Evolutionary conservation across 768 basidiomycete species (phyloP).

Genomic region (Multifurca ochricompacta): DNA sequence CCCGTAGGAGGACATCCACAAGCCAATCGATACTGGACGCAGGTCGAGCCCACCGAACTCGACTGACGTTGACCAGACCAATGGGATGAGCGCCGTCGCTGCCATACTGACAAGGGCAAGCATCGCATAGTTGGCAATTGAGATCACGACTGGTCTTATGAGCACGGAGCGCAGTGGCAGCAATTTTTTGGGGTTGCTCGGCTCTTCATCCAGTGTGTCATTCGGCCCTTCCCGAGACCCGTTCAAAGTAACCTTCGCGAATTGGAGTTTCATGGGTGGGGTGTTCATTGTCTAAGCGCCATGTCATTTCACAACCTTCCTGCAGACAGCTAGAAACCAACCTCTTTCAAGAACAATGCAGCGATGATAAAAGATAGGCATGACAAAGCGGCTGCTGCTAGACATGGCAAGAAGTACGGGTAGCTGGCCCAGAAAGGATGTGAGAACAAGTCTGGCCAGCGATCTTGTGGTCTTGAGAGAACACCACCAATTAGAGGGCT

Average conservation of each 20-base stretch:
- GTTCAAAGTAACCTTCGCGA: neutral
- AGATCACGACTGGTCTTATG: slow-evolving; percentile 32
- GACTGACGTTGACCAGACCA: slow-evolving; percentile 39
- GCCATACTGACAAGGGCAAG: slow-evolving; percentile 37
- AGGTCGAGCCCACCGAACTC: slow-evolving; percentile 34
- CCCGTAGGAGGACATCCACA: slow-evolving; percentile 31
- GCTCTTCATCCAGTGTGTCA: neutral
- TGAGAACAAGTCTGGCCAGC: slow-evolving; percentile 18
- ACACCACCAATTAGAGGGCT: slow-evolving; percentile 22
- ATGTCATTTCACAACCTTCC: neutral
- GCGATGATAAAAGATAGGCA: neutral
- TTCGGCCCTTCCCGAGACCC: neutral
- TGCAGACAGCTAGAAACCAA: neutral
- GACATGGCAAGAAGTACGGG: slow-evolving; percentile 24
- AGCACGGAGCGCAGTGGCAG: slow-evolving; percentile 31
- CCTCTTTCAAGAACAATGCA: slow-evolving; percentile 10
- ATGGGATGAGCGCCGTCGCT: slow-evolving; percentile 33
- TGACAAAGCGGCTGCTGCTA: neutral
- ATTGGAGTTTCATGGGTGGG: neutral
- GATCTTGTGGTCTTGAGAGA: slow-evolving; percentile 23
- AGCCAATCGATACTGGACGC: slow-evolving; percentile 32
- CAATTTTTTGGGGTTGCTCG: slow-evolving; percentile 2
- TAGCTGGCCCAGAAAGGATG: slow-evolving; percentile 21
- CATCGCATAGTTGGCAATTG: slow-evolving; percentile 35
- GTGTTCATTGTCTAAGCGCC: neutral